Evolutionary conservation across 257 asterid species (phyloP), one percentile per base, ranked within the genome.

Genomic region (Solanum tarapatanum): DNA sequence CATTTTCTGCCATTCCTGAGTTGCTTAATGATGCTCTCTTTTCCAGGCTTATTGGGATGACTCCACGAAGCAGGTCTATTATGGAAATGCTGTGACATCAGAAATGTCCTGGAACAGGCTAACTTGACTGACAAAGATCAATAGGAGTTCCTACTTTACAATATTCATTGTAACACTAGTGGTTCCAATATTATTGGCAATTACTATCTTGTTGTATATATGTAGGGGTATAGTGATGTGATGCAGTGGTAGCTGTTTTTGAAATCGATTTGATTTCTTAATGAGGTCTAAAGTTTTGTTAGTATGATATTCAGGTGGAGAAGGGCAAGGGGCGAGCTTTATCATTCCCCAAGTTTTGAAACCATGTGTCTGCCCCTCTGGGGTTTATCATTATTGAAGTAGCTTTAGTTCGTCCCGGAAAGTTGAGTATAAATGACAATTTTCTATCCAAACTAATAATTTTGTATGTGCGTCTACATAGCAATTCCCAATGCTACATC

Each of bases 41-140:
- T 84, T 73, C 83, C 95, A 95, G 98, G 98, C 91, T 41, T 94
- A 92, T 90, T 94, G 96, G 98, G 98, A 95, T 79, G 97, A 92
- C 11, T 89, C 98, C 82, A 91, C 98, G 13, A 95, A 95, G 93
- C 90, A 92, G 88, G 93, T 92, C 85, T 95, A 94, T 64, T 94
- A 96, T 68, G 99, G 97, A 80, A 93, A 95, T 74, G 74, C 89
- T 4, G 26, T 68, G 86, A 95, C 99, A 76, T 94, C 98, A 13
- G 95, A 92, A 90, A 96, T 98, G 62, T 88, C 96, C 83, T 96
- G 98, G 99, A 90, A 58, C 88, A 93, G 91, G 90, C 99, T 98
- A 39, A 68, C 89, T 48, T 48, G 79, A 66, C 23, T 91, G 91
- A 88, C 19, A 21, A 39, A n/a, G 51, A 48, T 26, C 62, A 30